Evolutionary conservation across 106 monocot species (phyloP).

Genomic region (Allium cepa): DNA sequence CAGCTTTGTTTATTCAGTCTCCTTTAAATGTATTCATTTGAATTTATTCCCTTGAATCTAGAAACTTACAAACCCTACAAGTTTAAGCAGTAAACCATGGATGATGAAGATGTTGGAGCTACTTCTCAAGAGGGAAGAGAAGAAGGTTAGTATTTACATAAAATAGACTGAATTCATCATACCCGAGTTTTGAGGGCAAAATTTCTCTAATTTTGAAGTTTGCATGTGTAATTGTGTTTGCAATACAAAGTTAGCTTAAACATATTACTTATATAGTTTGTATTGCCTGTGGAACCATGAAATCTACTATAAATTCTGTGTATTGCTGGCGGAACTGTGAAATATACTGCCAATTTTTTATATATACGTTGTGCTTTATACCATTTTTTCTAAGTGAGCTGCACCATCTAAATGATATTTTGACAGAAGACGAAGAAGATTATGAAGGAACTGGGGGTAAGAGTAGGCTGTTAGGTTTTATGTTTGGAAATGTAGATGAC

Average conservation of each 20-base stretch:
- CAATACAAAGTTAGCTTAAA: not conserved
- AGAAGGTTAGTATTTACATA: not conserved
- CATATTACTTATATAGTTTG: not conserved
- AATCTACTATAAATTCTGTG: not conserved
- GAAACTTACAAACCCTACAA: too few relatives aligned
- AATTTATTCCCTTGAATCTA: too few relatives aligned
- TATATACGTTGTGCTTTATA: not conserved
- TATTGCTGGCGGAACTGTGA: not conserved
- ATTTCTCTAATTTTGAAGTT: not conserved
- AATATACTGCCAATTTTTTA: not conserved
- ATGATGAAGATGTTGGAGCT: conserved; percentile 4
- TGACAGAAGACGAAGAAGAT: conserved; percentile 72
- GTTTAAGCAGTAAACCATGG: not conserved
- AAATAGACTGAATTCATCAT: not conserved
- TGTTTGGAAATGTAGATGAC: conserved; percentile 95
- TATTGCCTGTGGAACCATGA: not conserved
- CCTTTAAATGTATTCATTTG: too few relatives aligned
- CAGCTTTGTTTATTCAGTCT: too few relatives aligned
- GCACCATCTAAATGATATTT: not conserved
- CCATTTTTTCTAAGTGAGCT: not conserved
- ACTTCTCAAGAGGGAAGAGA: conserved; percentile 8
- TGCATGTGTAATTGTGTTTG: not conserved
- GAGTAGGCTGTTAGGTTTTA: conserved; percentile 77
- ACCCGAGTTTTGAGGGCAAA: too few relatives aligned
- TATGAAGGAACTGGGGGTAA: conserved; percentile 65